Evolutionary conservation across 2,329 filamentous ascomycete genomes (phyloP).

Genomic region (Penicillium vulpinum): DNA sequence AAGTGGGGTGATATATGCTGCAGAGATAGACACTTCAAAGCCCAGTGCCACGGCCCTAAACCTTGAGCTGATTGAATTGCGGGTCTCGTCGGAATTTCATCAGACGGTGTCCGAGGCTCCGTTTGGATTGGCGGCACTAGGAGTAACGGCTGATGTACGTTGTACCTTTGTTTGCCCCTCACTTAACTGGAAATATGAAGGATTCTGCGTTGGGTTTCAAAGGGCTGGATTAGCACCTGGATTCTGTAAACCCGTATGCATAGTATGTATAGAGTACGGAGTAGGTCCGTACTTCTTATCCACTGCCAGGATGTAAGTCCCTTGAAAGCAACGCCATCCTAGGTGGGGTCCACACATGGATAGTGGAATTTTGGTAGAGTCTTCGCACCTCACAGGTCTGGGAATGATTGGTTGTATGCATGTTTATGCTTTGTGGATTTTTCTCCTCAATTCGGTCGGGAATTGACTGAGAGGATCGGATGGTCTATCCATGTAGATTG

Average conservation of each 20-base stretch:
- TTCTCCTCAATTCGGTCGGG: background rate
- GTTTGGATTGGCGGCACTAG: constrained; percentile 18
- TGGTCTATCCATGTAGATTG: constrained; percentile 12
- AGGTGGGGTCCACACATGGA: background rate
- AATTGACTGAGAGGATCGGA: background rate
- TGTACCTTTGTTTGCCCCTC: constrained; percentile 15
- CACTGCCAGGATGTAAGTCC: background rate
- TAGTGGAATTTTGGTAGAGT: background rate
- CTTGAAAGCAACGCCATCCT: background rate
- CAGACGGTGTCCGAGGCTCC: constrained; percentile 21
- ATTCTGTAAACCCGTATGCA: too few species aligned
- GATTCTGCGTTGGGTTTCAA: background rate
- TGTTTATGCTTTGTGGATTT: constrained; percentile 6
- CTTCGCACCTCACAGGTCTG: constrained; percentile 5
- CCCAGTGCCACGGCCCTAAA: constrained; percentile 17
- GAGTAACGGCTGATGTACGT: constrained; percentile 17
- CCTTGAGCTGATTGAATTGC: constrained; percentile 19
- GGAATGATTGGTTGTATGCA: constrained; percentile 4
- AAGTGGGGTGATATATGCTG: constrained; percentile 14
- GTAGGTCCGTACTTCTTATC: background rate
- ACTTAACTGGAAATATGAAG: background rate
- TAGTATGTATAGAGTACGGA: background rate
- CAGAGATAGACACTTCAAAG: constrained; percentile 11
- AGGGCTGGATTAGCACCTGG: background rate
- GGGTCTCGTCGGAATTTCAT: constrained; percentile 12